These are phyloP conservation scores for Hypomyces rosellus DNA, from an alignment of 2,329 filamentous ascomycete species.

Conservation along the genomic window DNA sequence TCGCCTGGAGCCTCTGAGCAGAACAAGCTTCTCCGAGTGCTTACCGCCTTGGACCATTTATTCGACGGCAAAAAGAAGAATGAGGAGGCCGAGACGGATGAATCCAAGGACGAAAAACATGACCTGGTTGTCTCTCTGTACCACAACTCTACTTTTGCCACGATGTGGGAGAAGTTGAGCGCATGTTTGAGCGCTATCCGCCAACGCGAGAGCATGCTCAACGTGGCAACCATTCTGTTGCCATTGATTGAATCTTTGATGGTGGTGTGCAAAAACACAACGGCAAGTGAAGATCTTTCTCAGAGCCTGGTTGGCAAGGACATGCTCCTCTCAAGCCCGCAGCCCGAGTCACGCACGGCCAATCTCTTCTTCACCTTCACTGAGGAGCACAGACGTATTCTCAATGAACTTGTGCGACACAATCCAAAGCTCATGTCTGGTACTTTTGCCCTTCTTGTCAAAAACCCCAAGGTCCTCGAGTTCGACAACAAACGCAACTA, in stretches of 20 bases:
- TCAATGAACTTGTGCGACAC: conserved; percentile 94
- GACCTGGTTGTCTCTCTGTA: conserved; percentile 84
- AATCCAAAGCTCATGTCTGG: conserved; percentile 99
- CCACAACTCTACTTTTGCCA: conserved; percentile 82
- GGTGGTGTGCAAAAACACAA: conserved; percentile 99
- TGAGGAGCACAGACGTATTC: conserved; percentile 92
- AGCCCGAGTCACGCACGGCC: conserved; percentile 75
- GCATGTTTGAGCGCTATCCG: conserved; percentile 82
- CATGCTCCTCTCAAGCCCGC: conserved; percentile 64
- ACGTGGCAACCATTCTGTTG: conserved; percentile 90
- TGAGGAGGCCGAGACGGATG: conserved; percentile 43
- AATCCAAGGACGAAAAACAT: conserved; percentile 60
- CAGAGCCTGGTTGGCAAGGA: conserved; percentile 53
- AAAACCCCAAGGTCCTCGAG: conserved; percentile 97
- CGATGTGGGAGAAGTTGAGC: conserved; percentile 88
- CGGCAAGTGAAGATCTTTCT: conserved; percentile 61
- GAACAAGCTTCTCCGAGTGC: conserved; percentile 84
- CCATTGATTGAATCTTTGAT: conserved; percentile 94
- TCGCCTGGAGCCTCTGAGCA: conserved; percentile 94
- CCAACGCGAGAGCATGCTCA: conserved; percentile 90
- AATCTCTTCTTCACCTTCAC: conserved; percentile 95
- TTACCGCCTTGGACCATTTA: conserved; percentile 91
- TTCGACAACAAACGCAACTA: conserved; percentile 99
- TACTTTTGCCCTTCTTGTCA: conserved; percentile 90
- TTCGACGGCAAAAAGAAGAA: conserved; percentile 74